Evolutionary conservation across 768 basidiomycete genomes (phyloP).

Genomic region (Glaciozyma martinii): DNA sequence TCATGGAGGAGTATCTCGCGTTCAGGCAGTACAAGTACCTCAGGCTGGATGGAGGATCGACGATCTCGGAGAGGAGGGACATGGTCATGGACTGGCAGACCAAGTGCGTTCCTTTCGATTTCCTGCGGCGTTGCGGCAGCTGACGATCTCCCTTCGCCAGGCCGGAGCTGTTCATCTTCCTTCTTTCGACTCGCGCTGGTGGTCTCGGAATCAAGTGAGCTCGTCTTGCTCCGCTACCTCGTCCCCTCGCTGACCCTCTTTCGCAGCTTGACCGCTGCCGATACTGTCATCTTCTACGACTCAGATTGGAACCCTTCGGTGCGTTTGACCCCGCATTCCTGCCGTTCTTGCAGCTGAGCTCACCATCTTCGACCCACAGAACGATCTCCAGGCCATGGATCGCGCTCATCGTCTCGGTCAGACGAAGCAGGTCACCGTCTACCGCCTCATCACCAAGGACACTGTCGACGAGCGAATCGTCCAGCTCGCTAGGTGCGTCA

Average conservation of each 20-base stretch:
- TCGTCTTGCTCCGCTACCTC: too few species aligned
- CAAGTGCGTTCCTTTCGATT: constrained; percentile 50
- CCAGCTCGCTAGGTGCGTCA: constrained; percentile 61
- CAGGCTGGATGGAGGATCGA: constrained; percentile 52
- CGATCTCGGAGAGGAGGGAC: constrained; percentile 88
- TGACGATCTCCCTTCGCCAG: constrained; percentile 41
- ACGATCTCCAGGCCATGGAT: constrained; percentile 72
- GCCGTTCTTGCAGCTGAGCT: not conserved
- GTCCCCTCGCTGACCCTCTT: too few species aligned
- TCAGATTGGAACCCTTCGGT: constrained; percentile 84
- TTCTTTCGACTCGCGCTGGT: constrained; percentile 81
- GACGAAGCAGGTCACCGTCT: constrained; percentile 66
- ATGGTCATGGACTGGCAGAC: constrained; percentile 99
- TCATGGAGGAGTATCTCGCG: constrained; percentile 97
- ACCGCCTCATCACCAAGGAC: constrained; percentile 55
- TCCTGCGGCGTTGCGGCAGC: not conserved
- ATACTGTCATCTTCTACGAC: constrained; percentile 77
- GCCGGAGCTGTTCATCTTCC: constrained; percentile 89
- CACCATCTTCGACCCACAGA: constrained; percentile 48
- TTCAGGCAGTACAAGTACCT: constrained; percentile 58
- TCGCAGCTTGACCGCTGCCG: constrained; percentile 32
- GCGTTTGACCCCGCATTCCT: not conserved
- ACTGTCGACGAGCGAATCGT: constrained; percentile 97
- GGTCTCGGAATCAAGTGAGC: constrained; percentile 57
- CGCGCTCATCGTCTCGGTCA: constrained; percentile 92